Conservation (phyloP, 768 basidiomycete genomes). For the Leccinum disarticulatum region DNA sequence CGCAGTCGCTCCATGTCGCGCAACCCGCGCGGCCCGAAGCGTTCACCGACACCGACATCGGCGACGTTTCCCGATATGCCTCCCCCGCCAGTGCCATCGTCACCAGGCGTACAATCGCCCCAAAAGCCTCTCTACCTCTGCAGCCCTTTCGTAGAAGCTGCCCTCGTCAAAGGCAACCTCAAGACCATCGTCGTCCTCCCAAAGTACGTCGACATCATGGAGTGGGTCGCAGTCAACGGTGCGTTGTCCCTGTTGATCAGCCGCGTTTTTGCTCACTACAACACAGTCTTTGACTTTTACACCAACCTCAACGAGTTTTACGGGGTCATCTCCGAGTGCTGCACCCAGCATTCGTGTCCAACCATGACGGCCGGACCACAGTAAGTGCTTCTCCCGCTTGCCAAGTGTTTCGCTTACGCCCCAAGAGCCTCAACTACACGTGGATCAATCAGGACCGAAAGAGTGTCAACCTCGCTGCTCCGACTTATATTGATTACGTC, state of each 20-base stretch:
- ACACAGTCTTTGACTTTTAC: conserved; percentile 92
- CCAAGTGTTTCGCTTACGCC: background rate
- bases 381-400: conserved; percentile 45
- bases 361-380: conserved; percentile 87
- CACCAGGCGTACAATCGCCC: conserved; percentile 30
- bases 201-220: conserved; percentile 93
- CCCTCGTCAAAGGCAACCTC: conserved; percentile 96
- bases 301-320: conserved; percentile 97
- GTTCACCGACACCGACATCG: conserved; percentile 75
- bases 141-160: conserved; percentile 92
- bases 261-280: background rate
- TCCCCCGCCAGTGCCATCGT: conserved; percentile 41
- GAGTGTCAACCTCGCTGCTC: conserved; percentile 83
- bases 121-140: conserved; percentile 83
- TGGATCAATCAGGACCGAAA: conserved; percentile 95
- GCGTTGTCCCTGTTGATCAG: conserved; percentile 29
- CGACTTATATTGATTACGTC: conserved; percentile 96
- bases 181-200: conserved; percentile 97
- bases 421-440: conserved; percentile 78
- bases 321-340: conserved; percentile 89
- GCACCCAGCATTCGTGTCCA: conserved; percentile 86
- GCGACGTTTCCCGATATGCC: conserved; percentile 51
- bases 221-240: conserved; percentile 97
- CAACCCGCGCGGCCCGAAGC: conserved; percentile 65
- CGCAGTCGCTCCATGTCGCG: conserved; percentile 74